A percentile compares a stretch with the other conserved stretches of the same genome.
Conservation (phyloP, 2,329 filamentous ascomycete genomes). For the Neopestalotiopsis clavispora region DNA sequence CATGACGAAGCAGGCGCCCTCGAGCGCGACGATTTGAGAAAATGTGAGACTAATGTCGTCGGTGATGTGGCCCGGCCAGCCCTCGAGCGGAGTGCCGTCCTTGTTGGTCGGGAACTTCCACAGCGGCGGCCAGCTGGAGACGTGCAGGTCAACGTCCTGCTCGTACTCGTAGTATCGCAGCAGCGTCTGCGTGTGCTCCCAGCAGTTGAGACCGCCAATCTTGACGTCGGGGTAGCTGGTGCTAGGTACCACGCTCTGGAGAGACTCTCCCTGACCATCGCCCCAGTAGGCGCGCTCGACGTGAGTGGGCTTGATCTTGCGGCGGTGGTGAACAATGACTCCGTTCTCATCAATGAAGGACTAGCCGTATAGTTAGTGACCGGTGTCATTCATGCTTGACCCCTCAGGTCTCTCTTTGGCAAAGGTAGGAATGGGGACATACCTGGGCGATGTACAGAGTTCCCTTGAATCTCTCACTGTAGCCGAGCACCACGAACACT, state of each 20-base stretch:
- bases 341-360: conserved; percentile 56
- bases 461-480: conserved; percentile 52
- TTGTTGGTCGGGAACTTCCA: not conserved
- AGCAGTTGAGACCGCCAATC: conserved; percentile 58
- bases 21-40: not conserved
- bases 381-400: not conserved
- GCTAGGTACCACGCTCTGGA: conserved; percentile 51
- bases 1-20: not conserved
- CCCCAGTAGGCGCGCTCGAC: conserved; percentile 55
- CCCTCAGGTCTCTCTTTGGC: too few species aligned
- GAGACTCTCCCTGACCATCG: conserved; percentile 60
- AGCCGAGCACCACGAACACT: conserved; percentile 54
- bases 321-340: conserved; percentile 49
- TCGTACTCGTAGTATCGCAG: conserved; percentile 42
- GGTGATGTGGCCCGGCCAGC: not conserved
- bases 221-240: conserved; percentile 49
- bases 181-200: conserved; percentile 45
- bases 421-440: not conserved
- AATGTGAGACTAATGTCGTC: not conserved
- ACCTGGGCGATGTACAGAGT: conserved; percentile 33
- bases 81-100: not conserved
- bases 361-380: conserved; percentile 33
- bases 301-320: conserved; percentile 57
- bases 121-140: conserved; percentile 35
- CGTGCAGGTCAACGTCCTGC: conserved; percentile 39